Conservation (phyloP, 2,329 filamentous ascomycete species). For the Sporothrix protearum region DNA sequence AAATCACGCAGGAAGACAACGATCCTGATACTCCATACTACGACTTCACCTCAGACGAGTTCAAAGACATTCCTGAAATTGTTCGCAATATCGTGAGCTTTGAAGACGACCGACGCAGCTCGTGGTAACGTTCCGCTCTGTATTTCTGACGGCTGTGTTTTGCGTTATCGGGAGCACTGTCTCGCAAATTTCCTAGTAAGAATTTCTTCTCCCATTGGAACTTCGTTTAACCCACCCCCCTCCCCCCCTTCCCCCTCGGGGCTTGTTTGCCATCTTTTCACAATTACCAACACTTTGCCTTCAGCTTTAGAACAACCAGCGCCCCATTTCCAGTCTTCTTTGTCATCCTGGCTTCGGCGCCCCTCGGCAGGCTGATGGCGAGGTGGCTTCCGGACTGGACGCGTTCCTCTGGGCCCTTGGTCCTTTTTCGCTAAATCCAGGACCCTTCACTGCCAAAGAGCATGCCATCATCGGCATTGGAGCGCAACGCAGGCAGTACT, state of each 20-base stretch:
- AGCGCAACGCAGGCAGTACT: constrained; percentile 28
- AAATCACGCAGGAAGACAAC: background rate
- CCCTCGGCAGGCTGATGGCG: constrained; percentile 27
- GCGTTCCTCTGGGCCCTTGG: constrained; percentile 23
- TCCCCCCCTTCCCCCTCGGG: background rate
- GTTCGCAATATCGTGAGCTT: constrained; percentile 30
- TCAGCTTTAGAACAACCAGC: constrained; percentile 26
- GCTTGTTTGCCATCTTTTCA: background rate
- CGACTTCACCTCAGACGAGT: constrained; percentile 12
- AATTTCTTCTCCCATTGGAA: background rate
- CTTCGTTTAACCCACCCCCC: background rate
- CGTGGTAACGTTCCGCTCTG: constrained; percentile 29
- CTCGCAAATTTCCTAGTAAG: constrained; percentile 26
- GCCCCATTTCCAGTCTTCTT: constrained; percentile 29
- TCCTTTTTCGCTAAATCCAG: constrained; percentile 29
- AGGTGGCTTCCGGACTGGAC: constrained; percentile 26
- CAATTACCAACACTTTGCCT: background rate
- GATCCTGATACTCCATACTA: background rate
- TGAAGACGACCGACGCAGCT: constrained; percentile 26
- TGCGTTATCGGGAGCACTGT: constrained; percentile 27
- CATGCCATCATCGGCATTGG: constrained; percentile 30
- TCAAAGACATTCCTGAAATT: constrained; percentile 26
- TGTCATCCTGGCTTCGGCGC: constrained; percentile 29
- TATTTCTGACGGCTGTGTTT: constrained; percentile 26
- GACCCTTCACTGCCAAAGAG: constrained; percentile 29